Evolutionary conservation across 2,329 filamentous ascomycete genomes (phyloP).

Genomic region (Pseudocercospora musae): DNA sequence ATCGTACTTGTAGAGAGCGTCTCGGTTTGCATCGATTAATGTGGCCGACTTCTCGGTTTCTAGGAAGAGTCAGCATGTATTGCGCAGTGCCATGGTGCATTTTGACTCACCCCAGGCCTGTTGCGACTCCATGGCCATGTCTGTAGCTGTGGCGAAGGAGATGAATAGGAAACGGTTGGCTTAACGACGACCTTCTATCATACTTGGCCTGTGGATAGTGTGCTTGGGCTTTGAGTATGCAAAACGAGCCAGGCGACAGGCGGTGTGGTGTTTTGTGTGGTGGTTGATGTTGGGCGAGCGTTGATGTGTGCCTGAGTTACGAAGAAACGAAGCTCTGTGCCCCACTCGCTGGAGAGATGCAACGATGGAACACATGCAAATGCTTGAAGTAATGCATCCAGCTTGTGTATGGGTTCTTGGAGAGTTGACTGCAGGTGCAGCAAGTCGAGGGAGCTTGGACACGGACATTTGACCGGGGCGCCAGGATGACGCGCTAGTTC

Average conservation of each 20-base stretch:
- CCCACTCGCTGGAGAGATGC: neutral
- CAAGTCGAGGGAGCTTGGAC: neutral
- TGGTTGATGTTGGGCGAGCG: neutral
- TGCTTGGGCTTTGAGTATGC: neutral
- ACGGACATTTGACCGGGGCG: neutral
- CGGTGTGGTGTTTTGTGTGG: neutral
- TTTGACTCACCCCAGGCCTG: conserved; percentile 57
- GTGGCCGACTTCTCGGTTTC: conserved; percentile 82
- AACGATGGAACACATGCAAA: neutral
- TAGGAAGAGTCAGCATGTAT: conserved; percentile 38
- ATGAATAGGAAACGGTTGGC: conserved; percentile 2
- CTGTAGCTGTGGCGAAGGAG: conserved; percentile 3
- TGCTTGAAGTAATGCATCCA: neutral
- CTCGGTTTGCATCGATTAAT: conserved; percentile 79
- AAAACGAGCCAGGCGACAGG: neutral
- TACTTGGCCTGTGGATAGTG: conserved; percentile 19
- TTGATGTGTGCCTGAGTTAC: too few species aligned
- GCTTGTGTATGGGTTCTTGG: neutral
- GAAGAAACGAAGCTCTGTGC: neutral
- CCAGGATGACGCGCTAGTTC: conserved; percentile 2
- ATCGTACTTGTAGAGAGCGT: conserved; percentile 88
- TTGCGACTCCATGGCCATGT: conserved; percentile 41
- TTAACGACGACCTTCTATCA: conserved; percentile 14
- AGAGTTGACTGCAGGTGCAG: neutral
- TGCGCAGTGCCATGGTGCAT: neutral